Conservation (phyloP, 805 yeast species). For the Priceomyces castillae region DNA sequence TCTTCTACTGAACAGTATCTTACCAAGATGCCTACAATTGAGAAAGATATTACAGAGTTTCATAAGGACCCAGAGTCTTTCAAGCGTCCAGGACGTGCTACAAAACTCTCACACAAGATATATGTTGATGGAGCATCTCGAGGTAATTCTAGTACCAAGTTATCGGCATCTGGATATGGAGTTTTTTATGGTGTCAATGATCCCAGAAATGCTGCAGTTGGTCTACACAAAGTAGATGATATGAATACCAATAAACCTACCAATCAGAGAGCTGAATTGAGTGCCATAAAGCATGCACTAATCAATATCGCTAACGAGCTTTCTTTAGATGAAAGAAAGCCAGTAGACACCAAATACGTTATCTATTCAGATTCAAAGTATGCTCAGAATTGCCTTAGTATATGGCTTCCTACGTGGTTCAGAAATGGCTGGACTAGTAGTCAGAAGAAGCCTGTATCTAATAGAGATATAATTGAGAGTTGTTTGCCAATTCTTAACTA, state of each 20-base stretch:
- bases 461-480: constrained; percentile 47
- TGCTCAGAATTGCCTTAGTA: constrained; percentile 51
- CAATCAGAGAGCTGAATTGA: constrained; percentile 78
- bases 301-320: constrained; percentile 34
- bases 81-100: not conserved
- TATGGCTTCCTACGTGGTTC: constrained; percentile 60
- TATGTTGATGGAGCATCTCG: constrained; percentile 81
- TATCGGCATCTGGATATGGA: constrained; percentile 64
- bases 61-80: not conserved
- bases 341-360: constrained; percentile 24
- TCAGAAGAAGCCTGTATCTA: constrained; percentile 45
- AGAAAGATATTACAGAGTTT: not conserved
- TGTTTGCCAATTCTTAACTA: constrained; percentile 8
- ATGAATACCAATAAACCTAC: constrained; percentile 44
- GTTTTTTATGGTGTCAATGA: constrained; percentile 62
- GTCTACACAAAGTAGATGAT: constrained; percentile 35
- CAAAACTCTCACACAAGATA: constrained; percentile 21
- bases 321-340: constrained; percentile 13
- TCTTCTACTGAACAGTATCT: too few relatives aligned
- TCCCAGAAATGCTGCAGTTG: constrained; percentile 52
- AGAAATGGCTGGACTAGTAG: constrained; percentile 51
- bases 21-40: not conserved
- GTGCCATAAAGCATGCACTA: constrained; percentile 62
- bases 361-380: constrained; percentile 74
- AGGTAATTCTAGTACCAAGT: constrained; percentile 48